These are phyloP conservation scores for Rhynchospora breviuscula DNA, from an alignment of 176 grass and related monocot species.

Conservation along the genomic window DNA sequence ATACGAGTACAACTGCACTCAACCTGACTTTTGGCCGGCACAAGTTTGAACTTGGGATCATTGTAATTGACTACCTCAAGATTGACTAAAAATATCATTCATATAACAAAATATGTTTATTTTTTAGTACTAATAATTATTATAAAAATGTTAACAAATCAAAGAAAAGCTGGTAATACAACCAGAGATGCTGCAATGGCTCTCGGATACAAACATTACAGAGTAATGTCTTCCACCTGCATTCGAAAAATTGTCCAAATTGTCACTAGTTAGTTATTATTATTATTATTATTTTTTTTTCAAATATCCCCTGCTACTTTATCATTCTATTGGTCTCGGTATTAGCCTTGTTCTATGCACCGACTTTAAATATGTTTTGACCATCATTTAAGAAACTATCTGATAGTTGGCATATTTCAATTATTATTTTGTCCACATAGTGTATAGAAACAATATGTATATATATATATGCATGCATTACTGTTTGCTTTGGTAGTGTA, in stretches of 20 bases:
- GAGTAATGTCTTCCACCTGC: neutral
- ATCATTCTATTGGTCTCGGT: neutral
- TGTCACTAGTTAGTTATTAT: neutral
- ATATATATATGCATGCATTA: too few species aligned
- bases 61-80: too few species aligned
- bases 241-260: neutral
- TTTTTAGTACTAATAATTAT: too few species aligned
- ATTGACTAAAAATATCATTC: too few species aligned
- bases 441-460: neutral
- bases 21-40: too few species aligned
- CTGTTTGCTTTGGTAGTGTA: neutral
- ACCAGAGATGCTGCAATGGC: neutral
- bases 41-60: too few species aligned
- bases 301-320: too few species aligned
- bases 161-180: neutral
- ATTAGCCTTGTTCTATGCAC: neutral
- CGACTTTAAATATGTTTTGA: neutral
- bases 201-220: neutral
- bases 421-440: neutral
- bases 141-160: too few species aligned
- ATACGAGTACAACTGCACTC: too few species aligned
- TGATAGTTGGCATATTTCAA: neutral
- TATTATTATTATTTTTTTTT: too few species aligned
- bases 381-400: neutral
- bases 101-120: too few species aligned